Conservation (phyloP, 805 yeast species). For the Lipomyces yamadae region DNA sequence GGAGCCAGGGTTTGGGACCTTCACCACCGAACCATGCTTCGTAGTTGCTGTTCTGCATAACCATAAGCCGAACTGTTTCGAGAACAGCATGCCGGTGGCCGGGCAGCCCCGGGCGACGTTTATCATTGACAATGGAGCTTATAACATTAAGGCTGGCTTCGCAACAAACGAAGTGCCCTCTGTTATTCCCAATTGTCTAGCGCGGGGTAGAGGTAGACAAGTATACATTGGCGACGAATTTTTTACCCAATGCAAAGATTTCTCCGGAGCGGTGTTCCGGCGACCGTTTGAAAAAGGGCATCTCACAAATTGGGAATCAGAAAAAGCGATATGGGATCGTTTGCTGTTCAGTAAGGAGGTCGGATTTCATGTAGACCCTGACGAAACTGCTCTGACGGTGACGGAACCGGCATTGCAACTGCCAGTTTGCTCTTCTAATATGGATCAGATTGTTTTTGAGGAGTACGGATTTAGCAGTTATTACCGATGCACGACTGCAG, state of each 20-base stretch:
- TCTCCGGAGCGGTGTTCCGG: constrained; percentile 71
- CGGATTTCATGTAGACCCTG: constrained; percentile 31
- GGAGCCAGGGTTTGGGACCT: neutral
- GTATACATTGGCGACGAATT: constrained; percentile 72
- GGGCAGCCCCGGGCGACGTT: constrained; percentile 43
- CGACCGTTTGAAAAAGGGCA: constrained; percentile 91
- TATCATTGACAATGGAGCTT: constrained; percentile 89
- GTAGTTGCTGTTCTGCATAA: neutral
- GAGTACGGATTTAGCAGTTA: constrained; percentile 81
- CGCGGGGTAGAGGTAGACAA: constrained; percentile 75
- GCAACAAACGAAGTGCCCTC: constrained; percentile 45
- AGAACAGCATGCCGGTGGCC: constrained; percentile 10
- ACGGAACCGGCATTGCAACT: constrained; percentile 83
- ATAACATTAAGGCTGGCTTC: constrained; percentile 71
- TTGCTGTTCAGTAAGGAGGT: constrained; percentile 56
- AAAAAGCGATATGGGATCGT: constrained; percentile 89
- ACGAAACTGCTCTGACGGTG: constrained; percentile 64
- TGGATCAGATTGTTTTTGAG: constrained; percentile 92
- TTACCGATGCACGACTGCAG: constrained; percentile 61
- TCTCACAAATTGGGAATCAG: constrained; percentile 86
- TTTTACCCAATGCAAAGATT: constrained; percentile 64
- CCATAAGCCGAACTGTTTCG: neutral
- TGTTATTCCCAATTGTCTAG: constrained; percentile 68
- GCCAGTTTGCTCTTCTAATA: constrained; percentile 78
- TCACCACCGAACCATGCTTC: neutral